Percentiles rank a stretch among this genome's conserved stretches.
Evolutionary conservation across 2,329 filamentous ascomycete species (phyloP).

Genomic region (Gaeumannomyces sp.): DNA sequence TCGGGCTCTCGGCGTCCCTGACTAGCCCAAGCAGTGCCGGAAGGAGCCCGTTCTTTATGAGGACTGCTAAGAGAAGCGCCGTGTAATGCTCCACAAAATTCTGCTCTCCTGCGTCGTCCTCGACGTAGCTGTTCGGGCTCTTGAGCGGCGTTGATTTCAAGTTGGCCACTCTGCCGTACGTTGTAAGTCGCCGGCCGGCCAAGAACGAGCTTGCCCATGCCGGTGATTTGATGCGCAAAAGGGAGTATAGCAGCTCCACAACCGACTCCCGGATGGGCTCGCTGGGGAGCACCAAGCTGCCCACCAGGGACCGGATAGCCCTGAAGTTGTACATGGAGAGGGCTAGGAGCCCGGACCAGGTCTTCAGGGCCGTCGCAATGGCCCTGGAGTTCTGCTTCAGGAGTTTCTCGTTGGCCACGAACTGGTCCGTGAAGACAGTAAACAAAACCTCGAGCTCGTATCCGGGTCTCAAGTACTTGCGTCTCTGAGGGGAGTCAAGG

Average conservation of each 20-base stretch:
- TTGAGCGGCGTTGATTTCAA: slow-evolving; percentile 57
- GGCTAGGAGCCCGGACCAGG: slow-evolving; percentile 87
- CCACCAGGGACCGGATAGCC: slow-evolving; percentile 71
- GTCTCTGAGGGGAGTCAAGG: slow-evolving; percentile 73
- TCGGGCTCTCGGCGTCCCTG: slow-evolving; percentile 59
- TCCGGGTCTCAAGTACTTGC: slow-evolving; percentile 78
- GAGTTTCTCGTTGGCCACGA: slow-evolving; percentile 50
- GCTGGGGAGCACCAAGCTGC: slow-evolving; percentile 55
- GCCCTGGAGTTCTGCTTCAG: slow-evolving; percentile 86
- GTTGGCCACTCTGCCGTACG: slow-evolving; percentile 89
- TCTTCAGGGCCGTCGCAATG: slow-evolving; percentile 85
- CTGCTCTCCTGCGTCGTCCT: slow-evolving; percentile 65
- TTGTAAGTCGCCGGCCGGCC: slow-evolving; percentile 85
- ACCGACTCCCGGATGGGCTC: slow-evolving; percentile 63
- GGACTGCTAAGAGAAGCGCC: slow-evolving; percentile 75
- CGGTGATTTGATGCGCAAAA: slow-evolving; percentile 83
- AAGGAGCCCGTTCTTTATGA: slow-evolving; percentile 75
- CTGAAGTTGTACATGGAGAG: slow-evolving; percentile 84
- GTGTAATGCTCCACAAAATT: slow-evolving; percentile 94
- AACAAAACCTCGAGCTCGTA: slow-evolving; percentile 87
- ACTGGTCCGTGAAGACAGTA: slow-evolving; percentile 84
- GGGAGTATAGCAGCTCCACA: slow-evolving; percentile 75
- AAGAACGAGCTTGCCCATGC: slow-evolving; percentile 95
- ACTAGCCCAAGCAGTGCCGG: slow-evolving; percentile 57
- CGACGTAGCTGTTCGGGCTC: slow-evolving; percentile 42